Percentiles rank a stretch among this genome's conserved stretches.
phyloP scores from a whole-genome alignment of 306 rosid genomes.

The Vigna nakashimae region DNA sequence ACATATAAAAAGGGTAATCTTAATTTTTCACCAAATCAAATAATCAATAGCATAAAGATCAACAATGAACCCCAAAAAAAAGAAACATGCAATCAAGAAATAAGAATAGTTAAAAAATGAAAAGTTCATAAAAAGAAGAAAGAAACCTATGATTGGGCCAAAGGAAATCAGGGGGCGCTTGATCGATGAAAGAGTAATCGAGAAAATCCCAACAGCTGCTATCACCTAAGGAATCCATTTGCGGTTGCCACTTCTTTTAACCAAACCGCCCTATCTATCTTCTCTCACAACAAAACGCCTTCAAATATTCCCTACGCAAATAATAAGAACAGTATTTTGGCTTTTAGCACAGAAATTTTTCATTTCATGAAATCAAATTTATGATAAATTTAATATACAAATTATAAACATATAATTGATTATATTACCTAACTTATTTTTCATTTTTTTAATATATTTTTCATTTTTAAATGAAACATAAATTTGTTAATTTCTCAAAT shows the following conservation, averaged over 20 bases:
- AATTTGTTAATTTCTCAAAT: too few species aligned
- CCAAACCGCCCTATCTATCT: conserved; percentile 24
- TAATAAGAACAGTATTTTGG: background rate
- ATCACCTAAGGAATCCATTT: conserved; percentile 67
- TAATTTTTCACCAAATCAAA: background rate
- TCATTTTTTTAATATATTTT: too few species aligned
- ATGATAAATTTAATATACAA: too few species aligned
- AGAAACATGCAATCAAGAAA: background rate
- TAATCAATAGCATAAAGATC: background rate
- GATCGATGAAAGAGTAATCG: conserved; percentile 62
- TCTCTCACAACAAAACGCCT: background rate
- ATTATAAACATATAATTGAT: too few species aligned
- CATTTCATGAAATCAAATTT: too few species aligned
- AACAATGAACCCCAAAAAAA: conserved; percentile 7
- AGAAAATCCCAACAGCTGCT: conserved; percentile 63
- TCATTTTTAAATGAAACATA: too few species aligned
- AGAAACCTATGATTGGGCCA: conserved; percentile 59
- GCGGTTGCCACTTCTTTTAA: conserved; percentile 13
- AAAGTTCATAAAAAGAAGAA: background rate
- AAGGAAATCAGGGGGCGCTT: conserved; percentile 60
- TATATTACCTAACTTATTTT: too few species aligned
- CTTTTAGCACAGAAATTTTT: background rate
- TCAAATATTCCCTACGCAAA: background rate
- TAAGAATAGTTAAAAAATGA: background rate
- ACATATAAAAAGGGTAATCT: background rate